Evolutionary conservation across 2,329 filamentous ascomycete genomes (phyloP).

Genomic region (Thermothelomyces thermophilus): DNA sequence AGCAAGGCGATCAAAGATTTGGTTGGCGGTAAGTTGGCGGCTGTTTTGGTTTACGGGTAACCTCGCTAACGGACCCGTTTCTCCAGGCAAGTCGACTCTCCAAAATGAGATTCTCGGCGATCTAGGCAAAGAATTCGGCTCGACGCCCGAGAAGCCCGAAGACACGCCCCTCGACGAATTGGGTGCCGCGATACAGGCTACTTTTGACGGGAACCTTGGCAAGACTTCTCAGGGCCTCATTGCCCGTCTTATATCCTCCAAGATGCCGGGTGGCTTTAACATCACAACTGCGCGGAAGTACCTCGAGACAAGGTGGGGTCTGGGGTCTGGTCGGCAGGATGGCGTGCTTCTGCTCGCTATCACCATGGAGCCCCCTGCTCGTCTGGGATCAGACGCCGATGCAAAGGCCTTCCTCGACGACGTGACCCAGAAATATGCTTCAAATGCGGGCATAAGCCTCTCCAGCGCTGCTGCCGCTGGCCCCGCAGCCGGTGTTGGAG

Average conservation of each 20-base stretch:
- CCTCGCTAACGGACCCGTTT: conserved; percentile 2
- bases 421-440: conserved; percentile 82
- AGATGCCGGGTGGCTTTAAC: conserved; percentile 99
- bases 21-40: conserved; percentile 69
- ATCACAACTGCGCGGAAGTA: conserved; percentile 95
- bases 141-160: conserved; percentile 96
- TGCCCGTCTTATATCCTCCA: conserved; percentile 91
- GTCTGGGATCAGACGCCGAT: conserved; percentile 82
- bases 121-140: conserved; percentile 95
- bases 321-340: conserved; percentile 81
- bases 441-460: conserved; percentile 74
- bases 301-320: conserved; percentile 86
- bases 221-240: conserved; percentile 93
- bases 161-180: conserved; percentile 95
- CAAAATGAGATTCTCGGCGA: conserved; percentile 99
- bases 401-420: conserved; percentile 90
- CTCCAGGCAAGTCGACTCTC: conserved; percentile 85
- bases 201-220: conserved; percentile 97
- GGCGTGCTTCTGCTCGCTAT: conserved; percentile 81
- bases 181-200: conserved; percentile 90
- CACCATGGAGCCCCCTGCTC: conserved; percentile 84
- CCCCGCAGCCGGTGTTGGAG: conserved; percentile 59
- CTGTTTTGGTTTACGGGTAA: neutral
- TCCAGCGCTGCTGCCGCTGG: conserved; percentile 70
- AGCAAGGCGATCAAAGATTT: conserved; percentile 98